Evolutionary conservation across 2,329 filamentous ascomycete species (phyloP), one percentile per base, ranked within the genome.

Genomic region (Talaromyces atroroseus): DNA sequence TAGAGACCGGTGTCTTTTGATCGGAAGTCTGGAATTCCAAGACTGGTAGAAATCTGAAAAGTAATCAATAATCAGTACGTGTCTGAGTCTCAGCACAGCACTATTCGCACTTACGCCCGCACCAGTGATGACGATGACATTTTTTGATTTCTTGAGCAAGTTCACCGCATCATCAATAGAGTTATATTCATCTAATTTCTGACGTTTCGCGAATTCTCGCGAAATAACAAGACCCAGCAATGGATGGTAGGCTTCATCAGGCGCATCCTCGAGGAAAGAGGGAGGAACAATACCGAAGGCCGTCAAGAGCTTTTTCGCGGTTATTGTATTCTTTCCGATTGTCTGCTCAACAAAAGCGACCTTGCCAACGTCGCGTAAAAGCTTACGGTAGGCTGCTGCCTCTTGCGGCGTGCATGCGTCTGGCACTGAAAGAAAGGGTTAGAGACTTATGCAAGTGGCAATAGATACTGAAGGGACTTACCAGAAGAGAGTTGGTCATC

Each of bases 11-110:
- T 95, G 66, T 90, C 88, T 71, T 94, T 94, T 52, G 92, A 96
- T 62, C 94, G 87, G 68, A 99, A 99, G 71, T 99, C 94, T 4
- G 94, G 94, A 58, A 99, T 97, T 59, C 94, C 94, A 20, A 99
- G 84, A 52, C 90, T 96, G 0, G 94, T 99, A 24, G 92, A 96
- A 63, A 99, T 97, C 74, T 79, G 60, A 21, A 47, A 34, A 14
- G 18, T 29, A 29, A 18, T 10, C 12, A 20, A 21, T 54, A 20
- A 23, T 54, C 24, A 49, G 52, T n/a, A n/a, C n/a, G n/a, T 14
- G 48, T 45, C 18, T 16, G 23, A 14, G 44, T 24, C 5, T 20
- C 23, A 10, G 21, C 10, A 6, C 38, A 29, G 36, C 21, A 42
- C 3, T 50, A 18, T 38, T 42, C 20, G n/a, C 24, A 66, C 76